Evolutionary conservation across 2,329 filamentous ascomycete species (phyloP), one percentile per base, ranked within the genome.

Genomic region (Hypocrella siamensis): DNA sequence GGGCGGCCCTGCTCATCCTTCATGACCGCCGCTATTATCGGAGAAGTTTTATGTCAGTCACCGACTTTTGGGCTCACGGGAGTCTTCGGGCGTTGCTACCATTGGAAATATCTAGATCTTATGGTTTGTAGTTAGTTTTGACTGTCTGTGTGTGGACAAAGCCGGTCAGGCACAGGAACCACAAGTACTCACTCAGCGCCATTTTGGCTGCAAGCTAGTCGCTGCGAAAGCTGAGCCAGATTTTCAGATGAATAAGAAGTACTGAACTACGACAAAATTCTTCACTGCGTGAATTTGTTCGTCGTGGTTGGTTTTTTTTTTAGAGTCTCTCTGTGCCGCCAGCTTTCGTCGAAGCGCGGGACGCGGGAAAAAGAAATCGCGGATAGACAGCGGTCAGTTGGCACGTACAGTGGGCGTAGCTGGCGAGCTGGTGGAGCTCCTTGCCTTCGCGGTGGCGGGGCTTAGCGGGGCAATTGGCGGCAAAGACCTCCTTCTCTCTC

Each of bases 1-100:
- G 90, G 90, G 53, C 90, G 75, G 40, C 90, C 90, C 57, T 90
- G 78, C 63, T 98, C 90, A 69, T 98, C 90, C 67, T 93, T 93
- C 67, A 94, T 75, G 58, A 98, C 62, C 54, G 67, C 54, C 52
- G 74, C 74, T 79, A 36, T 42, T 42, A 14, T 26, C n/a, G 25
- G 6, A 14, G n/a, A n/a, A n/a, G n/a, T n/a, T n/a, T n/a, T n/a
- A 26, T 24, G 21, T 24, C 12, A 24, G 21, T 24, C 21, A 9
- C 21, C 8, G 21, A 24, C 12, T 8, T 9, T 24, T n/a, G n/a
- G n/a, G n/a, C n/a, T n/a, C n/a, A n/a, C n/a, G n/a, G n/a, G n/a
- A n/a, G n/a, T 6, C n/a, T 5, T 1, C 14, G 1, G 12, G 15
- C 27, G 26, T 33, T 27, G 30, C 28, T 30, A 88, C 81, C 81